Conservation (phyloP, 2,329 filamentous ascomycete genomes). For the Alternaria burnsii region DNA sequence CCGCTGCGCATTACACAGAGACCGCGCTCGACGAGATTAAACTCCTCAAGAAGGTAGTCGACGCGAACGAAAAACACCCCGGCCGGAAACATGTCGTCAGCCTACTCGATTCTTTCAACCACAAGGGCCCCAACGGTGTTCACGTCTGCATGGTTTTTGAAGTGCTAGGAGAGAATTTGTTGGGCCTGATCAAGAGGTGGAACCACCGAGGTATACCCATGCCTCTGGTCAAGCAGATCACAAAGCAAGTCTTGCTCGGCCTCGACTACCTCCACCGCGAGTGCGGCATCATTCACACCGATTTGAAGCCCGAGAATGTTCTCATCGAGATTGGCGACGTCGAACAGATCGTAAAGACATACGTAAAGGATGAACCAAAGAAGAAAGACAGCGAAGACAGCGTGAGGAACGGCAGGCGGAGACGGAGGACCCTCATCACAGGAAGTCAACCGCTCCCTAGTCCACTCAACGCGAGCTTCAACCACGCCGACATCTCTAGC, state of each 20-base stretch:
- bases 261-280: slow-evolving; percentile 96
- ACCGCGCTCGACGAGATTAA: slow-evolving; percentile 99
- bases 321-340: slow-evolving; percentile 99
- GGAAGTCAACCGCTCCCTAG: slow-evolving; percentile 96
- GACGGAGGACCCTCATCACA: slow-evolving; percentile 92
- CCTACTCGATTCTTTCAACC: slow-evolving; percentile 94
- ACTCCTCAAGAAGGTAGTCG: slow-evolving; percentile 93
- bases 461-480: slow-evolving; percentile 91
- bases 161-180: slow-evolving; percentile 91
- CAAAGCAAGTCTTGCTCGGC: slow-evolving; percentile 94
- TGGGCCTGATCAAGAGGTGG: slow-evolving; percentile 97
- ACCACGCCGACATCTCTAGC: slow-evolving; percentile 73
- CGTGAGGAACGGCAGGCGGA: slow-evolving; percentile 87
- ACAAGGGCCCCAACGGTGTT: slow-evolving; percentile 93
- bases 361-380: slow-evolving; percentile 79
- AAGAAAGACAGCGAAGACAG: slow-evolving; percentile 82
- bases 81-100: slow-evolving; percentile 96
- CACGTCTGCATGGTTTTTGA: slow-evolving; percentile 99
- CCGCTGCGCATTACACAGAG: slow-evolving; percentile 97
- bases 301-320: slow-evolving; percentile 97
- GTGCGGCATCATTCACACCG: slow-evolving; percentile 98
- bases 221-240: slow-evolving; percentile 96
- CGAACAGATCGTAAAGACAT: slow-evolving; percentile 96
- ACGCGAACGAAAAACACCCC: slow-evolving; percentile 92
- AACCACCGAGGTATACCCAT: slow-evolving; percentile 97